Conservation (phyloP, 2,329 filamentous ascomycete species). For the Ophiostoma sp. region DNA sequence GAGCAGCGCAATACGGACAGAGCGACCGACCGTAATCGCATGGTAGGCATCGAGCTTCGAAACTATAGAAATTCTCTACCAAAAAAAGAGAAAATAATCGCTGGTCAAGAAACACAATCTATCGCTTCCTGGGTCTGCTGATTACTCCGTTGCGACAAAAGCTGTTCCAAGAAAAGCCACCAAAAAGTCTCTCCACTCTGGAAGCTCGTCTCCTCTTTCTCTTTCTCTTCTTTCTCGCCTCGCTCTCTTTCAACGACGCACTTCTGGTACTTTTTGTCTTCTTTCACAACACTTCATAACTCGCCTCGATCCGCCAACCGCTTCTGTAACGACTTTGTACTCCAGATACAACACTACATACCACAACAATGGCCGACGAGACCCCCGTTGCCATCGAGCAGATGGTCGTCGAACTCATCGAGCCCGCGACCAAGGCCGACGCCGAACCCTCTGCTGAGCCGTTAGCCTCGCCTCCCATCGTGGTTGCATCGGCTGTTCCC, state of each 20-base stretch:
- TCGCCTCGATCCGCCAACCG: background rate
- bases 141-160: background rate
- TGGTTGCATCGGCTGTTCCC: constrained; percentile 23
- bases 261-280: background rate
- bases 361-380: constrained; percentile 25
- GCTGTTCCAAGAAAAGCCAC: background rate
- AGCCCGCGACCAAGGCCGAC: constrained; percentile 13
- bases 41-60: background rate
- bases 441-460: constrained; percentile 10
- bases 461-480: constrained; percentile 7
- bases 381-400: constrained; percentile 4
- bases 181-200: constrained; percentile 3
- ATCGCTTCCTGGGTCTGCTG: background rate
- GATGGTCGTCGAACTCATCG: constrained; percentile 5
- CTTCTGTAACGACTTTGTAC: background rate
- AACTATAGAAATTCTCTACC: background rate
- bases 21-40: background rate
- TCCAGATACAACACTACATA: background rate
- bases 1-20: background rate
- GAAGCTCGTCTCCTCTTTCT: constrained; percentile 5
- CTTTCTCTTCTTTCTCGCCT: background rate
- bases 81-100: background rate
- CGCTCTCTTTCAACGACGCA: background rate
- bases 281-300: background rate
- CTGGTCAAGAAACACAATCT: background rate